Percentiles rank a stretch among this genome's conserved stretches.
These are phyloP conservation scores for Penicillium dipodomyicola DNA, from an alignment of 495 filamentous ascomycete species.

Conservation along the genomic window DNA sequence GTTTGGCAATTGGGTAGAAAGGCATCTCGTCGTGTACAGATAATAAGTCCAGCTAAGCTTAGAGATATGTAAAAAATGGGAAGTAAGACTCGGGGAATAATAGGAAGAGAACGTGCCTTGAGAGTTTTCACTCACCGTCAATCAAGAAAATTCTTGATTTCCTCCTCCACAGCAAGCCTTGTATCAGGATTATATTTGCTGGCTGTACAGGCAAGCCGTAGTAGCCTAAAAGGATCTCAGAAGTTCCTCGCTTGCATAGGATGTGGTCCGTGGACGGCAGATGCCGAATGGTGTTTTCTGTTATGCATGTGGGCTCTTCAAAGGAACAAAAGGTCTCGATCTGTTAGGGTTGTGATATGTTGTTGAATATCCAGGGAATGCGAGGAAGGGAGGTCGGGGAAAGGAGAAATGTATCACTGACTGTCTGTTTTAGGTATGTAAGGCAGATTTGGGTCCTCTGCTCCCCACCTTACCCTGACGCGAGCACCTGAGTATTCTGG, in stretches of 20 bases:
- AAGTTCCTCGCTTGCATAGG: neutral
- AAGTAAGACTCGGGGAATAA: too few species aligned
- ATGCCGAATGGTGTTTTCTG: neutral
- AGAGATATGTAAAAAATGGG: too few species aligned
- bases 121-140: too few species aligned
- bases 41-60: too few species aligned
- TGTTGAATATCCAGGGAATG: neutral
- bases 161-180: too few species aligned
- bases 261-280: neutral
- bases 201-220: too few species aligned
- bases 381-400: neutral
- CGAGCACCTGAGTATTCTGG: neutral
- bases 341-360: neutral
- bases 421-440: conserved; percentile 1
- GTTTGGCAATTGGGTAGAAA: too few species aligned
- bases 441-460: neutral
- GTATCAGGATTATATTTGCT: too few species aligned
- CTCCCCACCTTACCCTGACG: neutral
- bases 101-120: too few species aligned
- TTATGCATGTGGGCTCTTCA: neutral
- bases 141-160: too few species aligned
- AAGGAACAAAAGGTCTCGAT: neutral
- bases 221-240: neutral
- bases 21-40: too few species aligned
- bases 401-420: neutral